A percentile compares a stretch with the other conserved stretches of the same genome.
These are phyloP conservation scores for Camellia japonica DNA, from an alignment of 148 eudicot genomes.

Conservation along the genomic window DNA sequence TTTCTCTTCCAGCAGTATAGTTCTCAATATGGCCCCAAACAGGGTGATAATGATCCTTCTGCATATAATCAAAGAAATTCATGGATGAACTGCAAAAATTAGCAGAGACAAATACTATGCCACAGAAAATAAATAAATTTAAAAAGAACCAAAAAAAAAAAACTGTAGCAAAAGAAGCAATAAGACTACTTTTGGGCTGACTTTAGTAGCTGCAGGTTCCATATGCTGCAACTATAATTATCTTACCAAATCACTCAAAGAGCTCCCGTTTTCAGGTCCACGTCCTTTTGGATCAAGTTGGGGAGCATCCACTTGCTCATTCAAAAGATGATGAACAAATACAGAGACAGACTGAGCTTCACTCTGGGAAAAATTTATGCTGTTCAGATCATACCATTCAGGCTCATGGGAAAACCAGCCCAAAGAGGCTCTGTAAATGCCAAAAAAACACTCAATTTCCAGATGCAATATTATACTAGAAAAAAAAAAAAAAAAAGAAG, in stretches of 20 bases:
- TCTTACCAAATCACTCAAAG: slow-evolving; percentile 67
- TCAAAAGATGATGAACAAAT: slow-evolving; percentile 71
- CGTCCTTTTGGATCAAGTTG: slow-evolving; percentile 62
- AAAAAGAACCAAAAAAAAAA: not conserved
- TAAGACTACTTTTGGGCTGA: not conserved
- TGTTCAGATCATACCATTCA: slow-evolving; percentile 85
- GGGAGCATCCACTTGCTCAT: slow-evolving; percentile 52
- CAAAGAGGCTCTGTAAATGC: slow-evolving; percentile 63
- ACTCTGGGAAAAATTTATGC: slow-evolving; percentile 71
- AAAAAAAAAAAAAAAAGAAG: not conserved
- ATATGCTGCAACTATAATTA: slow-evolving; percentile 9
- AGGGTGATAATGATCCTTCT: slow-evolving; percentile 80
- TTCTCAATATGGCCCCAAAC: slow-evolving; percentile 93
- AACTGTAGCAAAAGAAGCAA: not conserved
- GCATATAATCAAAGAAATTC: slow-evolving; percentile 22
- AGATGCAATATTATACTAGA: not conserved
- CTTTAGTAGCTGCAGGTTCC: not conserved
- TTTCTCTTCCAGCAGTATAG: slow-evolving; percentile 66
- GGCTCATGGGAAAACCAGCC: slow-evolving; percentile 96
- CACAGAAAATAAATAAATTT: not conserved
- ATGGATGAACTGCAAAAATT: slow-evolving; percentile 12
- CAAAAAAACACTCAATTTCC: not conserved
- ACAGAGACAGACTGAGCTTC: slow-evolving; percentile 89
- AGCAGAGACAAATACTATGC: not conserved
- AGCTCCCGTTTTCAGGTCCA: slow-evolving; percentile 63